Base-by-base conservation (phyloP, 225 moss, liverwort and hornwort species). In the Bryum argenteum region DNA sequence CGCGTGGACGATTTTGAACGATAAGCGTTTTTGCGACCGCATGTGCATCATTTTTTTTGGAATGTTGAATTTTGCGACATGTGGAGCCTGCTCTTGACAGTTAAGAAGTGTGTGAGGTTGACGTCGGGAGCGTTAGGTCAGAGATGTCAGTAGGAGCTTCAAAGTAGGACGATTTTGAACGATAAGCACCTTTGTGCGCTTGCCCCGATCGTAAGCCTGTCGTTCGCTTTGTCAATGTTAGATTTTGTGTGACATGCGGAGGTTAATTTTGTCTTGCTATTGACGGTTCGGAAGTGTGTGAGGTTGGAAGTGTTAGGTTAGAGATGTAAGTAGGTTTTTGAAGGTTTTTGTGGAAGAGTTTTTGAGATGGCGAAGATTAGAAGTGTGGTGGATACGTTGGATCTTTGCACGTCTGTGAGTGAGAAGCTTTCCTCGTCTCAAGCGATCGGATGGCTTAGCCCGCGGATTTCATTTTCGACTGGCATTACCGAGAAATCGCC, bases 361-460 rank as follows among this genome's bases (percentile, higher is more conserved):
- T 13, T 54, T 6, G 62, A 62, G 48, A 86, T 86, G 86, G 65
- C 77, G 71, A 33, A 33, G 33, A 74, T 40, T 60, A 74, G 86
- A 69, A 86, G 86, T 60, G 80, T 86, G 43, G 38, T 82, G 18
- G 86, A 86, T 68, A 82, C 86, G 9, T 71, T 86, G 51, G 86
- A 86, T 77, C 82, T 86, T 11, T 80, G 82, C 69, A 82, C 80
- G 21, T 62, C 69, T 33, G 72, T 54, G 37, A 70, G 72, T 28
- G 80, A 76, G 61, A 61, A 75, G 0, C 72, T 80, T 8, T 22
- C 69, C 24, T 66, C 75, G 11, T 61, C 75, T 60, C 86, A 83
- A 61, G 80, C 74, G 20, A 83, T 87, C 79, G 89, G 89, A 74
- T 89, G 86, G 86, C 77, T 86, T 20, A 89, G 89, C 68, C 89